Evolutionary conservation across 108 stramenopile genomes (phyloP).

Genomic region (Parmales sp.): DNA sequence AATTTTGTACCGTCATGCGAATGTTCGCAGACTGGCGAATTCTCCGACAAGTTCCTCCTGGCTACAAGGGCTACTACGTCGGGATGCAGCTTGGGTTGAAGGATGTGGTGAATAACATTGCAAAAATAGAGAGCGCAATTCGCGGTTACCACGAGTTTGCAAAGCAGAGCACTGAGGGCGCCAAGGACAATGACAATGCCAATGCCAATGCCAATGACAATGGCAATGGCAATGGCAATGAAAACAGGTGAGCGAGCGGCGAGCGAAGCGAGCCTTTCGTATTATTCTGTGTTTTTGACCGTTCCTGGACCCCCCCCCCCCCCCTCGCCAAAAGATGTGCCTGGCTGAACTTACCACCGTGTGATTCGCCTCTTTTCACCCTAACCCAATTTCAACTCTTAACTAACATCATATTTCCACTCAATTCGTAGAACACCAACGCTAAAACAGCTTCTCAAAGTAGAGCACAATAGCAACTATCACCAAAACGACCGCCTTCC

Average conservation of each 20-base stretch:
- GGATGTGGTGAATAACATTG: conserved; percentile 62
- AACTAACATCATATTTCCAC: background rate
- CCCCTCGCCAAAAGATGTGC: no score
- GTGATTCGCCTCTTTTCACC: background rate
- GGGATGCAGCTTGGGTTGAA: conserved; percentile 59
- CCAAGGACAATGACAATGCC: background rate
- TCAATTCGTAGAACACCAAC: conserved; percentile 28
- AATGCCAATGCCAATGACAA: background rate
- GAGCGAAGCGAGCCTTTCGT: background rate
- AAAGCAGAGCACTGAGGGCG: background rate
- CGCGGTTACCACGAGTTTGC: conserved; percentile 28
- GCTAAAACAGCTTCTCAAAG: conserved; percentile 38
- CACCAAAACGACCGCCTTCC: conserved; percentile 43
- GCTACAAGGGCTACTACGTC: conserved; percentile 60
- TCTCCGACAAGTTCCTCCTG: conserved; percentile 55
- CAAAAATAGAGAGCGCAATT: conserved; percentile 52
- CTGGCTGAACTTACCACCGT: background rate
- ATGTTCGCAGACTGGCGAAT: conserved; percentile 66
- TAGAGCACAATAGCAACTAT: conserved; percentile 31
- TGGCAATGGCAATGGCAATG: background rate
- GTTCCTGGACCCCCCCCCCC: background rate
- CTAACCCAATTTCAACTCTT: background rate
- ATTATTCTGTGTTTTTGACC: background rate
- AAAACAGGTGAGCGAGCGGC: background rate
- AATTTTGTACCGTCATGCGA: conserved; percentile 57